Evolutionary conservation across 331 rosid genomes (phyloP), one percentile per base, ranked within the genome.

Genomic region (Pyracantha coccinea): DNA sequence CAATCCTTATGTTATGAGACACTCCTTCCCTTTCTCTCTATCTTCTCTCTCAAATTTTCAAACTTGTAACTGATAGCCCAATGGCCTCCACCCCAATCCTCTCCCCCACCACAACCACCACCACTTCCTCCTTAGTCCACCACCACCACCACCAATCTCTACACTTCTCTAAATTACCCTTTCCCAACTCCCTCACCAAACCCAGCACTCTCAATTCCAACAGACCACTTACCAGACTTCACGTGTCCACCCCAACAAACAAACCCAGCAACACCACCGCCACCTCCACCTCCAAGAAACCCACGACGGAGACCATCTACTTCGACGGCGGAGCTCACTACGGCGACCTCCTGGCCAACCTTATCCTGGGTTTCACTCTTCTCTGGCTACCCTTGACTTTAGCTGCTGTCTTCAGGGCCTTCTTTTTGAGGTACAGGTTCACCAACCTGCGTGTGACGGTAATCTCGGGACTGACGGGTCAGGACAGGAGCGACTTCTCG

Each of bases 271-370:
- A 35, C 44, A 35, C 44, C 44, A 35, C 44, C 44, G 44, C 44
- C 44, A 35, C 44, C 44, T 35, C 44, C 13, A 35, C 44, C 44
- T 35, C 45, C 45, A 38, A 9, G 45, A 38, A 38, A 10, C 81
- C 91, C 71, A 28, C 71, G 25, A 76, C 81, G 27, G 99, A 94
- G 71, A 83, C 83, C 53, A 47, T 94, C 33, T 94, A 82, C 89
- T 92, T 94, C 86, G 99, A 94, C 87, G 97, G 99, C 1, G 99
- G 99, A 17, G 92, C 96, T 29, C 99, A 92, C 84, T 90, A 88
- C 66, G 96, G 99, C 0, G 97, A 94, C 77, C 96, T 94, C 0
- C 15, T 79, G 0, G 88, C 96, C 2, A 94, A 94, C 75, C 91
- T 94, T 0, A 7, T 90, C 0, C 91, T 94, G 4, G 96, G 97